Evolutionary conservation across 108 stramenopile genomes (phyloP), one percentile per base, ranked within the genome.

Genomic region (Skeletonema tropicum): DNA sequence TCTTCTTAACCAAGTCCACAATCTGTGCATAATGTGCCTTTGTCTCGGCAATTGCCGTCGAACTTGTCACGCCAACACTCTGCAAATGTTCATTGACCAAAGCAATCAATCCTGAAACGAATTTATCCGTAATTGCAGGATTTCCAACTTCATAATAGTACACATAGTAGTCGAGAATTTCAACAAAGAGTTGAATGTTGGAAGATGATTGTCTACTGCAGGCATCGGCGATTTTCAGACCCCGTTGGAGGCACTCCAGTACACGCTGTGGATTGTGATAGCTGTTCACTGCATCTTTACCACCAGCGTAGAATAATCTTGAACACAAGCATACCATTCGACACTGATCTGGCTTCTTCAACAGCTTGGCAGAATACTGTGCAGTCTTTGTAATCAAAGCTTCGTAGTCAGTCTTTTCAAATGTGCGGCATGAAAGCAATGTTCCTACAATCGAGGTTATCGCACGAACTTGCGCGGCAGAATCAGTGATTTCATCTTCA

Each of bases 271-370:
- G 85, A 73, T 99, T 98, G 33, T 77, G 87, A 71, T 88, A 90
- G 55, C 57, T 62, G 42, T 79, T 80, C 57, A 45, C 49, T 41
- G 70, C 79, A 64, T 83, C 62, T 60, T 78, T 42, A 29, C 60
- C 83, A 15, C 74, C 85, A 12, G 73, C 68, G 73, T 86, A 99
- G 80, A 99, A 99, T 31, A 99, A 75, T 64, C 97, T 91, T 19
- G 98, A 89, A 64, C 91, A 95, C 60, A 91, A 66, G 21, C 93
- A 86, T 6, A 99, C 97, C 94, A 96, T 88, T 30, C 89, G 73
- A 70, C 96, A 98, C 79, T 98, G 98, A 74, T 99, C 98, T 19
- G 91, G 79, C 82, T 98, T 98, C 76, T 93, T 94, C 67, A 98
- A 66, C 21, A 99, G 82, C 83, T 97, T 97, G 8, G 97, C 97